Base-by-base conservation (phyloP, 2,329 filamentous ascomycete species). In the Albifimbria verrucaria region DNA sequence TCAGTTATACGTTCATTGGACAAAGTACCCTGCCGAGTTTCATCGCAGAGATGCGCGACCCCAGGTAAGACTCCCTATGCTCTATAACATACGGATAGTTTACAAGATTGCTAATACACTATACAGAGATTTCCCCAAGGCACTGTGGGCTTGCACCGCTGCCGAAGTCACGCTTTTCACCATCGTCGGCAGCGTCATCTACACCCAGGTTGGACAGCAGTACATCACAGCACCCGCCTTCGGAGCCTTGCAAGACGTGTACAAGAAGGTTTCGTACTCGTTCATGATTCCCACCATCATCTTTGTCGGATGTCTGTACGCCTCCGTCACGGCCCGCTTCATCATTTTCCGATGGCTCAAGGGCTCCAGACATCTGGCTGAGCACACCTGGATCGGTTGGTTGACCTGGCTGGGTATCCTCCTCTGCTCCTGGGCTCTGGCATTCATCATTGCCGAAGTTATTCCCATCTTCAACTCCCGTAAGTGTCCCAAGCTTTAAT, bases 231-330 rank as follows among this genome's bases (percentile, higher is more conserved):
- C 89, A 0, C 92, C 92, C 0, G 92, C 92, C 0, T 97, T 97
- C 61, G 92, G 91, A 11, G 92, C 90, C 1, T 77, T 97, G 21
- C 80, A 88, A 42, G 83, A 89, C 46, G 77, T 87, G 2, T 94
- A 87, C 74, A 92, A 94, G 75, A 96, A 96, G 75, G 80, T 94
- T 2, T 83, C 90, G 0, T 97, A 96, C 72, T 92, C 88, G 12
- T 96, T 97, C 76, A 96, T 96, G 92, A 88, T 97, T 26, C 92
- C 92, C 0, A 97, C 92, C 0, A 80, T 97, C 59, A 91, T 97
- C 65, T 97, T 97, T 76, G 73, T 97, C 4, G 92, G 92, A 7
- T 90, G 95, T 1, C 72, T 97, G 18, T 97, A 97, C 67, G 92
- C 92, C 15, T 94, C 90, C 0, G 90, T 97, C 2, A 92, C 90